Evolutionary conservation across 306 rosid genomes (phyloP).

Genomic region (Fragaria nilgerrensis): DNA sequence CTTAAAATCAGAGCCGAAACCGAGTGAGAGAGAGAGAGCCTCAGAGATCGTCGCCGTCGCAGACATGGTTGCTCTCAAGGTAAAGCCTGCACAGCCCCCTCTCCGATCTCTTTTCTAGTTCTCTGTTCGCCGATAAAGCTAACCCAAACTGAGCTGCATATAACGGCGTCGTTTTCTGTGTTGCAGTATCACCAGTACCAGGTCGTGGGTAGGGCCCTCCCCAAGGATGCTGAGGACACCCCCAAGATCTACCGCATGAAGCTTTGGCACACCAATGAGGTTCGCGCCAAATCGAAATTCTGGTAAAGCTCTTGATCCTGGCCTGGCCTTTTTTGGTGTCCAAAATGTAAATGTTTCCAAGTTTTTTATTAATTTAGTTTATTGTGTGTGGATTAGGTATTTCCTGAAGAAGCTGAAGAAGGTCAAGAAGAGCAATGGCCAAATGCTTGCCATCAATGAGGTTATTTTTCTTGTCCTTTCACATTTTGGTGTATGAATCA

Average conservation of each 20-base stretch:
- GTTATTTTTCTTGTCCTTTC: background rate
- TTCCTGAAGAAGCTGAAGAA: constrained; percentile 82
- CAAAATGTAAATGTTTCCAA: background rate
- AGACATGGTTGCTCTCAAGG: constrained; percentile 69
- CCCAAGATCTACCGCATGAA: constrained; percentile 76
- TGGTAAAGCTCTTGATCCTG: constrained; percentile 42
- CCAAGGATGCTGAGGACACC: constrained; percentile 64
- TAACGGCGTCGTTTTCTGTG: constrained; percentile 11
- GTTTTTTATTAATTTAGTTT: background rate
- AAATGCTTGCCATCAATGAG: constrained; percentile 68
- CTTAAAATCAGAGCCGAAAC: background rate
- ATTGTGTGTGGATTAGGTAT: constrained; percentile 48
- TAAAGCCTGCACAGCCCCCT: constrained; percentile 4
- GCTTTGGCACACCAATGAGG: constrained; percentile 94
- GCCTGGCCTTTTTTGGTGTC: background rate
- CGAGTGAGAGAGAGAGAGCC: no score
- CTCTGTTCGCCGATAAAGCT: background rate
- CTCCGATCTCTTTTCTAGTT: background rate
- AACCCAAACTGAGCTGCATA: background rate
- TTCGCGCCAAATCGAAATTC: constrained; percentile 93
- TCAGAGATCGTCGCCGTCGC: constrained; percentile 7
- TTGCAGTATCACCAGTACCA: constrained; percentile 87
- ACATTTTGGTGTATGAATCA: background rate
- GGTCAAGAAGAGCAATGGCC: constrained; percentile 96
- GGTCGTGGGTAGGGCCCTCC: constrained; percentile 90